Evolutionary conservation across 805 yeast species (phyloP).

Genomic region (Metschnikowia proteae): DNA sequence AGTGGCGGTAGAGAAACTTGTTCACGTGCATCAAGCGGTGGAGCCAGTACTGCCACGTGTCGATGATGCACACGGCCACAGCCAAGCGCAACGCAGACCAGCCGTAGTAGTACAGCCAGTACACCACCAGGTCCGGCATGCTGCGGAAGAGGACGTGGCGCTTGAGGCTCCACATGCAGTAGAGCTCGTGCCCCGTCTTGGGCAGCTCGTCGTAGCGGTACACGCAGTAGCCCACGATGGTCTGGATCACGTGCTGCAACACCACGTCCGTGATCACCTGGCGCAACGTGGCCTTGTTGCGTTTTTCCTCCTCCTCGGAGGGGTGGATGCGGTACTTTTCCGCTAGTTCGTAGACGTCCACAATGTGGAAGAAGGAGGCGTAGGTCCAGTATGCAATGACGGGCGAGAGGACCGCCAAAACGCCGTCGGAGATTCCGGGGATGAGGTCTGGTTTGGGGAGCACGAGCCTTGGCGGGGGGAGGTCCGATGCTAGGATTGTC

Average conservation of each 20-base stretch:
- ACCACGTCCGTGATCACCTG: constrained; percentile 81
- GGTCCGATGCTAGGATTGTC: constrained; percentile 12
- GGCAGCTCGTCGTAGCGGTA: constrained; percentile 55
- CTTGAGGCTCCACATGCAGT: constrained; percentile 45
- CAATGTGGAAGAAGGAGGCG: constrained; percentile 66
- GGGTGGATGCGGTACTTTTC: constrained; percentile 90
- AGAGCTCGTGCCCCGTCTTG: constrained; percentile 48
- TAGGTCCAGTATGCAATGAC: constrained; percentile 80
- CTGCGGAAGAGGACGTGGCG: constrained; percentile 34
- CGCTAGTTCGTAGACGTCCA: constrained; percentile 72
- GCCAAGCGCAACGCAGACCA: constrained; percentile 54
- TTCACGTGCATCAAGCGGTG: constrained; percentile 88
- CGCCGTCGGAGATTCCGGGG: constrained; percentile 64
- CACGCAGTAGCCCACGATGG: constrained; percentile 59
- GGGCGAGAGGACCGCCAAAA: constrained; percentile 70
- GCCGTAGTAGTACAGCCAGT: constrained; percentile 58
- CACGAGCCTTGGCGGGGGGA: constrained; percentile 14
- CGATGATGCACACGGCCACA: constrained; percentile 71
- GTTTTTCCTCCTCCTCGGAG: constrained; percentile 70
- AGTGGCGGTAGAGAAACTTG: constrained; percentile 67
- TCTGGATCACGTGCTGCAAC: constrained; percentile 80
- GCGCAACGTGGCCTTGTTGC: constrained; percentile 67
- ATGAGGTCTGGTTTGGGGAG: constrained; percentile 43
- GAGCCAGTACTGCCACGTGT: constrained; percentile 92
- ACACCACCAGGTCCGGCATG: constrained; percentile 48